Evolutionary conservation across 148 eudicot species (phyloP).

Genomic region (Camellia granthamiana): DNA sequence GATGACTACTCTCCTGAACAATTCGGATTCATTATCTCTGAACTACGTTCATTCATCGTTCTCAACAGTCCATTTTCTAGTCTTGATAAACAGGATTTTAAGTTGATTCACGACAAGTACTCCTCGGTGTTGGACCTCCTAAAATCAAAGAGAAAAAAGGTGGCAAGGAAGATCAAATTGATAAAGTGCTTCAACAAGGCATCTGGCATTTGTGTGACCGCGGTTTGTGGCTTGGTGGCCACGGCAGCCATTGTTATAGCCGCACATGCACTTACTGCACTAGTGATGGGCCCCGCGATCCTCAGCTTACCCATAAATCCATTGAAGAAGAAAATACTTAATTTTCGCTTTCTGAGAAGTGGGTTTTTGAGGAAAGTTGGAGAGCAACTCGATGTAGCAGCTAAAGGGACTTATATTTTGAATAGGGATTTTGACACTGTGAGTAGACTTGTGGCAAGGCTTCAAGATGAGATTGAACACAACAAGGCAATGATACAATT

Average conservation of each 20-base stretch:
- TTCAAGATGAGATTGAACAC: conserved; percentile 42
- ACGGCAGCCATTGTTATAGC: conserved; percentile 37
- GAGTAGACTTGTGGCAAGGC: conserved; percentile 34
- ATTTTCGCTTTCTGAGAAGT: conserved; percentile 22
- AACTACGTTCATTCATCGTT: conserved; percentile 14
- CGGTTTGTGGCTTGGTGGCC: conserved; percentile 31
- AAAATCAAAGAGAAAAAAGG: conserved; percentile 31
- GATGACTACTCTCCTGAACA: conserved; percentile 15
- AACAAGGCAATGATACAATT: conserved; percentile 32
- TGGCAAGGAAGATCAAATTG: conserved; percentile 36
- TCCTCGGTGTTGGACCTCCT: conserved; percentile 29
- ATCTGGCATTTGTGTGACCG: conserved; percentile 33
- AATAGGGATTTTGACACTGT: conserved; percentile 53
- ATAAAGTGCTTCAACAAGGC: conserved; percentile 41
- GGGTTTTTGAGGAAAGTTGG: conserved; percentile 33
- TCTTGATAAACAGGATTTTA: conserved; percentile 31
- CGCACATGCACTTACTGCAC: conserved; percentile 34
- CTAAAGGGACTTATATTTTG: conserved; percentile 53
- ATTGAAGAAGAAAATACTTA: conserved; percentile 28
- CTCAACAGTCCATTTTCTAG: conserved; percentile 28
- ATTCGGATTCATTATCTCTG: conserved; percentile 4
- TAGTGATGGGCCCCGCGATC: conserved; percentile 40
- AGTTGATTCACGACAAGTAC: conserved; percentile 27
- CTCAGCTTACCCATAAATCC: conserved; percentile 31
- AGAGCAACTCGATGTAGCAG: conserved; percentile 51